Evolutionary conservation across 2,329 filamentous ascomycete species (phyloP).

Genomic region (Rhinocladiella similis): DNA sequence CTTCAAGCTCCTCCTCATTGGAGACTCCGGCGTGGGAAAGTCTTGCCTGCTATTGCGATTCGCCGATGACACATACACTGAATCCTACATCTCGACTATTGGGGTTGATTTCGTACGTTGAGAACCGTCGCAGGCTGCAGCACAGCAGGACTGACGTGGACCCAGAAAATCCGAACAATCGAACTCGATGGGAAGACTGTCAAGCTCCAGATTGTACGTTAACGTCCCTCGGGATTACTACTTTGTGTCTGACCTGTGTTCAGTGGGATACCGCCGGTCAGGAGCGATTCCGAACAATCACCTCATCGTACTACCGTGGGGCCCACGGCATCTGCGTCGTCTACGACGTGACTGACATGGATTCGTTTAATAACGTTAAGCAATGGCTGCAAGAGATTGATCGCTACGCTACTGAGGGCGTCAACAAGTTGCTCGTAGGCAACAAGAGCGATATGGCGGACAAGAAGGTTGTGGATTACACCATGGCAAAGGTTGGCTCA

Average conservation of each 20-base stretch:
- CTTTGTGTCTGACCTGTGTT: slow-evolving; percentile 23
- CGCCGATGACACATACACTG: slow-evolving; percentile 98
- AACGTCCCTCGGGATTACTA: slow-evolving; percentile 27
- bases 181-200: slow-evolving; percentile 99
- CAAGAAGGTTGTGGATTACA: slow-evolving; percentile 99
- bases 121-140: not conserved
- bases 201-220: slow-evolving; percentile 94
- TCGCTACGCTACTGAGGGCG: slow-evolving; percentile 96
- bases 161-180: slow-evolving; percentile 98
- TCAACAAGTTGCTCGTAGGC: slow-evolving; percentile 98
- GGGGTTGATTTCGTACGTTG: slow-evolving; percentile 93
- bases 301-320: slow-evolving; percentile 98
- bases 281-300: slow-evolving; percentile 99
- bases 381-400: slow-evolving; percentile 99
- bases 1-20: slow-evolving; percentile 99
- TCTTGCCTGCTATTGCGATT: slow-evolving; percentile 97
- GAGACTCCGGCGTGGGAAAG: slow-evolving; percentile 99
- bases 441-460: slow-evolving; percentile 99
- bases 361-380: slow-evolving; percentile 99
- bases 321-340: slow-evolving; percentile 99
- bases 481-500: slow-evolving; percentile 85
- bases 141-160: slow-evolving; percentile 35
- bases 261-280: slow-evolving; percentile 99
- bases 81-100: slow-evolving; percentile 99
- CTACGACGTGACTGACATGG: slow-evolving; percentile 99